phyloP scores from a whole-genome alignment of 495 filamentous ascomycete genomes.

The Hypoxylon lienhwacheense region DNA sequence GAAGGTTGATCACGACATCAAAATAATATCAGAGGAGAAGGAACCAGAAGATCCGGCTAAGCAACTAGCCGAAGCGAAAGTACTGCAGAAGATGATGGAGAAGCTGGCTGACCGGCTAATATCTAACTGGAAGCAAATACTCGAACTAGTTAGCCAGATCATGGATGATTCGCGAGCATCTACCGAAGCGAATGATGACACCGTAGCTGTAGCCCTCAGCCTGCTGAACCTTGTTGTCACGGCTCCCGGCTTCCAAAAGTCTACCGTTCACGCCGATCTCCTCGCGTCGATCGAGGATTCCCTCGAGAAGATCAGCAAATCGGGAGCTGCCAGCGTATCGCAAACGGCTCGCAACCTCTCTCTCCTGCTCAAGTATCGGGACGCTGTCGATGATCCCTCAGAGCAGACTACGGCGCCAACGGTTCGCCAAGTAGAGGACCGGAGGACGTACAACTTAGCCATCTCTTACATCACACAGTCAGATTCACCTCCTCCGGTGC shows the following conservation, averaged over 20 bases:
- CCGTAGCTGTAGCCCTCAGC: slow-evolving; percentile 62
- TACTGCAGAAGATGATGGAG: slow-evolving; percentile 68
- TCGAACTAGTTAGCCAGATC: slow-evolving; percentile 64
- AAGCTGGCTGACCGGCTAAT: slow-evolving; percentile 57
- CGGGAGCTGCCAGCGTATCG: slow-evolving; percentile 38
- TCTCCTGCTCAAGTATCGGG: slow-evolving; percentile 59
- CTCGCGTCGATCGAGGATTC: slow-evolving; percentile 56
- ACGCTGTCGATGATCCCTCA: slow-evolving; percentile 48
- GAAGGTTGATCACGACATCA: slow-evolving; percentile 26
- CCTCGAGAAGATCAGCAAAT: slow-evolving; percentile 48
- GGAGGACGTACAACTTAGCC: slow-evolving; percentile 70
- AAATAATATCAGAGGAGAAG: slow-evolving; percentile 34
- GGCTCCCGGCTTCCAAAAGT: slow-evolving; percentile 60
- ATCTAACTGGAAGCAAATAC: slow-evolving; percentile 36
- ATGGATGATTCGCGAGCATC: slow-evolving; percentile 57
- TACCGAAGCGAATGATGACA: slow-evolving; percentile 51
- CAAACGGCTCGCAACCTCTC: slow-evolving; percentile 60
- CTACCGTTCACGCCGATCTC: slow-evolving; percentile 46
- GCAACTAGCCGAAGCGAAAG: slow-evolving; percentile 61
- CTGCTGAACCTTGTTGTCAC: slow-evolving; percentile 68
- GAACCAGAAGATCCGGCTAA: slow-evolving; percentile 47
- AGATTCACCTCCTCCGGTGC: slow-evolving; percentile 73
- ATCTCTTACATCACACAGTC: slow-evolving; percentile 67
- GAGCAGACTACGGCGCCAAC: slow-evolving; percentile 39
- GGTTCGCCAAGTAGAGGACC: slow-evolving; percentile 60